Conservation (phyloP, 2,329 filamentous ascomycete species). For the Cordyceps javanica region DNA sequence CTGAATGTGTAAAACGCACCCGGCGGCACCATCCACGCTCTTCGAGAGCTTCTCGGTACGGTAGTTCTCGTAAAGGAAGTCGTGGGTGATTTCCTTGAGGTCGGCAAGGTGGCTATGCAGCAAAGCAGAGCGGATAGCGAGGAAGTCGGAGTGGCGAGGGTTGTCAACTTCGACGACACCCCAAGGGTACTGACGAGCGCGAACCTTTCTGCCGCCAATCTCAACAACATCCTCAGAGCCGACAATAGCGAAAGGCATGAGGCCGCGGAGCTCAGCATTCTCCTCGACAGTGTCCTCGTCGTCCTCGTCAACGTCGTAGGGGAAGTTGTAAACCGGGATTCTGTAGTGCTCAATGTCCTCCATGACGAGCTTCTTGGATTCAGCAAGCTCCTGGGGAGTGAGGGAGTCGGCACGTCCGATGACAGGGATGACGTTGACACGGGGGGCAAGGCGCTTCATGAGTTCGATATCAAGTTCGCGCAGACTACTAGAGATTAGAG, state of each 20-base stretch:
- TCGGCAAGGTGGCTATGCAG: constrained; percentile 97
- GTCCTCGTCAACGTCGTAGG: constrained; percentile 98
- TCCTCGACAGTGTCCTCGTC: constrained; percentile 99
- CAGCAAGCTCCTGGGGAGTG: constrained; percentile 90
- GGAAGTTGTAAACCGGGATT: constrained; percentile 99
- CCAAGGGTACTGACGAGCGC: constrained; percentile 97
- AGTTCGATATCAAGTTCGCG: constrained; percentile 98
- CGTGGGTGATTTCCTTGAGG: constrained; percentile 98
- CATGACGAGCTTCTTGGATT: constrained; percentile 99
- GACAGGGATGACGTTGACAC: constrained; percentile 97
- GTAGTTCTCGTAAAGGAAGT: constrained; percentile 99
- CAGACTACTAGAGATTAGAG: constrained; percentile 50
- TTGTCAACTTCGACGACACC: constrained; percentile 99
- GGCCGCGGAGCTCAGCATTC: constrained; percentile 91
- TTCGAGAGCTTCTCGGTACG: constrained; percentile 99
- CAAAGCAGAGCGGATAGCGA: constrained; percentile 92
- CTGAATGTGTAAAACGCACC: constrained; percentile 54
- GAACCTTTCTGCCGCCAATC: constrained; percentile 84
- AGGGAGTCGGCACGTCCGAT: constrained; percentile 98
- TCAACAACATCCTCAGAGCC: constrained; percentile 94
- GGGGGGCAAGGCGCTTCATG: constrained; percentile 97
- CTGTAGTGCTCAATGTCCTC: constrained; percentile 99
- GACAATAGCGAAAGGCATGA: constrained; percentile 99
- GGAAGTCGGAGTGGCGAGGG: constrained; percentile 96
- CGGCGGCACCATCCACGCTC: constrained; percentile 89